Percentiles rank a stretch among this genome's conserved stretches.
These are phyloP conservation scores for Simmondsia chinensis DNA, from an alignment of 148 eudicot genomes.

Conservation along the genomic window DNA sequence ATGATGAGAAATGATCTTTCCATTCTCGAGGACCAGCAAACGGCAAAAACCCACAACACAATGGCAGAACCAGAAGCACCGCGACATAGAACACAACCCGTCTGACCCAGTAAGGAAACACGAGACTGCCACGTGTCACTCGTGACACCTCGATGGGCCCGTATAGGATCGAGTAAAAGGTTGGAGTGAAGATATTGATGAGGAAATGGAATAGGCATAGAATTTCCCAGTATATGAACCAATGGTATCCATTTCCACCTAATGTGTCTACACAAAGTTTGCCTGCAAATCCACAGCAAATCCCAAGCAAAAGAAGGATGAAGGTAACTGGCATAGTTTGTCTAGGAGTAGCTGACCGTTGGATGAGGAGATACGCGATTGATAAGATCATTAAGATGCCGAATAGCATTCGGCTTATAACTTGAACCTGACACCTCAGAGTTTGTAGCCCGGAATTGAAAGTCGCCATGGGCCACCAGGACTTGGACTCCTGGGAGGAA, in stretches of 20 bases:
- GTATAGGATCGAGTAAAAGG: slow-evolving; percentile 36
- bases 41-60: slow-evolving; percentile 71
- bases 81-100: slow-evolving; percentile 29
- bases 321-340: slow-evolving; percentile 87
- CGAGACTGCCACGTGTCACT: slow-evolving; percentile 5
- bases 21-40: slow-evolving; percentile 59
- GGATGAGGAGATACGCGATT: slow-evolving; percentile 41
- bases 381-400: slow-evolving; percentile 50
- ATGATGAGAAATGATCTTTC: slow-evolving; percentile 51
- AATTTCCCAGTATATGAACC: slow-evolving; percentile 74
- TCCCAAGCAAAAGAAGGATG: slow-evolving; percentile 55
- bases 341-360: slow-evolving; percentile 44
- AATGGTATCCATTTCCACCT: slow-evolving; percentile 73
- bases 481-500: slow-evolving; percentile 45
- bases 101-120: slow-evolving; percentile 57
- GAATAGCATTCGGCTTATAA: slow-evolving; percentile 56
- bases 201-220: slow-evolving; percentile 62
- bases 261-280: slow-evolving; percentile 80
- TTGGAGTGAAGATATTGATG: slow-evolving; percentile 32
- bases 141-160: slow-evolving; percentile 46
- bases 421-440: slow-evolving; percentile 60
- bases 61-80: slow-evolving; percentile 38
- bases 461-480: slow-evolving; percentile 91
- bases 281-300: slow-evolving; percentile 61
- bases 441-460: slow-evolving; percentile 49